These are phyloP conservation scores for Ocimum tenuiflorum DNA, from an alignment of 257 asterid species.

Conservation along the genomic window DNA sequence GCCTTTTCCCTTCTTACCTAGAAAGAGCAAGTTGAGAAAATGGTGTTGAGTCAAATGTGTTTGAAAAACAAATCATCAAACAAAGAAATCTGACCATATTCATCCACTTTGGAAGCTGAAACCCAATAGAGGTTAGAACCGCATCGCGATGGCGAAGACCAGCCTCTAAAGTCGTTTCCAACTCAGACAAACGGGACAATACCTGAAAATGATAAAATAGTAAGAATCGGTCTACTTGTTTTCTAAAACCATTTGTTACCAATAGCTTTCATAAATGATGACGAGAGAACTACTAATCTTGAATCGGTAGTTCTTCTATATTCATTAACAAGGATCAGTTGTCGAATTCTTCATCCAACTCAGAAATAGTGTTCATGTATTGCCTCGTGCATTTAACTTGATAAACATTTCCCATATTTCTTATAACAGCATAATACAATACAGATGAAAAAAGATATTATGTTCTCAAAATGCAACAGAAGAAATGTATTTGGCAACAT, in stretches of 20 bases:
- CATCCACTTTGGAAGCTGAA: constrained; percentile 78
- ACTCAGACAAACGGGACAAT: constrained; percentile 75
- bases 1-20: constrained; percentile 91
- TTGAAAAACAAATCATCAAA: constrained; percentile 1
- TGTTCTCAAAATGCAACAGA: constrained; percentile 13
- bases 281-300: neutral
- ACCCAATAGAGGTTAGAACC: constrained; percentile 69
- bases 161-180: constrained; percentile 89
- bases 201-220: constrained; percentile 46
- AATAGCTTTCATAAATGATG: neutral
- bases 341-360: neutral
- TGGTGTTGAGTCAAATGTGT: constrained; percentile 13
- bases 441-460: neutral
- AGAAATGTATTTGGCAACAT: constrained; percentile 28
- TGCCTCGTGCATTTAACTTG: constrained; percentile 3
- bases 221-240: neutral
- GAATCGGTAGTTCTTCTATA: neutral
- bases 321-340: neutral
- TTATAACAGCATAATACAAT: neutral
- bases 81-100: constrained; percentile 44
- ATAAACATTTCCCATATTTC: neutral
- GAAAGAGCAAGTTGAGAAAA: constrained; percentile 25
- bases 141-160: constrained; percentile 74
- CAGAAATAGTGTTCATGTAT: neutral
- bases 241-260: neutral